Conservation (phyloP, 2,329 filamentous ascomycete species). For the Camillea tinctor region DNA sequence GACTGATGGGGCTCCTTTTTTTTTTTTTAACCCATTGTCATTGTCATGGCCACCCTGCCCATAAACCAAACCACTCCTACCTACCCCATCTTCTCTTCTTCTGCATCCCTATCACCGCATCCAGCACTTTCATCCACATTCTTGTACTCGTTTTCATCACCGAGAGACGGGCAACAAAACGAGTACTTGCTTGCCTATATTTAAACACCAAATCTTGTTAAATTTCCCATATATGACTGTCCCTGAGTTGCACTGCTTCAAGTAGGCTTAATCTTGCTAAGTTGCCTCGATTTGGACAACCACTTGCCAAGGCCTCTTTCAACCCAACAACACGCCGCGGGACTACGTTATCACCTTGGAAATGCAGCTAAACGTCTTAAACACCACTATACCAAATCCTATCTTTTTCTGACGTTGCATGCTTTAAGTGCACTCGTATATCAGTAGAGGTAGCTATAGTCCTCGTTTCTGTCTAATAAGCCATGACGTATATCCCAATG, state of each 20-base stretch:
- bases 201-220: conserved; percentile 16
- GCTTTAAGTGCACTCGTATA: conserved; percentile 22
- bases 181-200: conserved; percentile 33
- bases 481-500: conserved; percentile 2
- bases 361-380: conserved; percentile 7
- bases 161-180: conserved; percentile 37
- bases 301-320: conserved; percentile 2
- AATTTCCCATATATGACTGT: conserved; percentile 15
- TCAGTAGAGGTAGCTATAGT: conserved; percentile 9
- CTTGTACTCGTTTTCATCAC: conserved; percentile 66
- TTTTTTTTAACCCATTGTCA: conserved; percentile 11
- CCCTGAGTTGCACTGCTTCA: conserved; percentile 14
- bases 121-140: conserved; percentile 45
- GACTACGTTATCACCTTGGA: conserved; percentile 1
- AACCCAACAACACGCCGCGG: conserved; percentile 12
- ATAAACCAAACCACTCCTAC: conserved; percentile 31
- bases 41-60: conserved; percentile 29
- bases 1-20: conserved; percentile 12
- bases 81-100: conserved; percentile 30
- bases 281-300: conserved; percentile 25
- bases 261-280: conserved; percentile 21
- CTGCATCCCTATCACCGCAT: conserved; percentile 15
- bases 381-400: conserved; percentile 6
- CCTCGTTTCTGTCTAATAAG: conserved; percentile 16
- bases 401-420: conserved; percentile 4